Conservation (phyloP, 1,139 yeast genomes). For the Suzukiozyma palmioleophila region DNA sequence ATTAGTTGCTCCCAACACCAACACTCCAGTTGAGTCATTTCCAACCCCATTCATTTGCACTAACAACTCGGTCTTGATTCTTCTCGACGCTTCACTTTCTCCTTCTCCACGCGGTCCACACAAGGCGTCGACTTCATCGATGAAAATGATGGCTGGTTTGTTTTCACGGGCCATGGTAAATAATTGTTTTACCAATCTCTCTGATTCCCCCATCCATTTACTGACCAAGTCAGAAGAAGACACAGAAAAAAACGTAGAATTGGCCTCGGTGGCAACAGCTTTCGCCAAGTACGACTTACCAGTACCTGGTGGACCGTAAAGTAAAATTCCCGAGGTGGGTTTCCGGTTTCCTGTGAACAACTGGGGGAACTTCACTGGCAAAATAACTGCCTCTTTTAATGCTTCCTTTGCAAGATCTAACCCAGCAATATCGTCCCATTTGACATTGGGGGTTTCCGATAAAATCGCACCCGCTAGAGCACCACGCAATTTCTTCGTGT, state of each 20-base stretch:
- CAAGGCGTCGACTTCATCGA: slow-evolving; percentile 96
- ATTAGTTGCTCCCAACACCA: slow-evolving; percentile 96
- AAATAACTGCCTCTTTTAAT: slow-evolving; percentile 91
- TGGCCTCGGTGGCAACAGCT: slow-evolving; percentile 98
- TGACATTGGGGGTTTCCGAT: slow-evolving; percentile 87
- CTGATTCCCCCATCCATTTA: slow-evolving; percentile 99
- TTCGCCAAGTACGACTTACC: slow-evolving; percentile 96
- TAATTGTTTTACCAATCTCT: slow-evolving; percentile 88
- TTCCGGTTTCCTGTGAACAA: slow-evolving; percentile 88
- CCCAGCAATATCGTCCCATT: slow-evolving; percentile 97
- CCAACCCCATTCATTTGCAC: slow-evolving; percentile 99
- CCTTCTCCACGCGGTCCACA: slow-evolving; percentile 99
- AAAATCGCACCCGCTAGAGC: slow-evolving; percentile 92
- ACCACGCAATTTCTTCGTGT: slow-evolving; percentile 81
- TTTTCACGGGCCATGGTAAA: slow-evolving; percentile 95
- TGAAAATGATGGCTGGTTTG: slow-evolving; percentile 91
- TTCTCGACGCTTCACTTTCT: slow-evolving; percentile 92
- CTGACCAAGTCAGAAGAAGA: slow-evolving; percentile 92
- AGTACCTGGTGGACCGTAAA: slow-evolving; percentile 98
- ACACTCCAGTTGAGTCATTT: slow-evolving; percentile 85
- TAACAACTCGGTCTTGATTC: slow-evolving; percentile 91
- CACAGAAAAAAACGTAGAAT: slow-evolving; percentile 91
- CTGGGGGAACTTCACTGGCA: slow-evolving; percentile 91
- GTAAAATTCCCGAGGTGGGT: slow-evolving; percentile 86
- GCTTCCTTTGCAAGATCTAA: slow-evolving; percentile 95